phyloP scores from a whole-genome alignment of 331 rosid species.

The Saraca asoca region DNA sequence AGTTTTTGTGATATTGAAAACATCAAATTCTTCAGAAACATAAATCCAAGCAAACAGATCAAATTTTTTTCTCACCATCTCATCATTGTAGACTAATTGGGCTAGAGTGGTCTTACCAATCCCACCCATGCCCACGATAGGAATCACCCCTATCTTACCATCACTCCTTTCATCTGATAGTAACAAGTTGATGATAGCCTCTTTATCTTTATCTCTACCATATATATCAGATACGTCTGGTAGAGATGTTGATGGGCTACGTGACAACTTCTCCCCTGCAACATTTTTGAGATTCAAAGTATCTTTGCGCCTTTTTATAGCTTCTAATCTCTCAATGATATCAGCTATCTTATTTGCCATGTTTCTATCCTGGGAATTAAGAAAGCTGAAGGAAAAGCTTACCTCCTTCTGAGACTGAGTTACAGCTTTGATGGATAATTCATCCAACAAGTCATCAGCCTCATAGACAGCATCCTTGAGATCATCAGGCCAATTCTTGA shows the following conservation, averaged over 20 bases:
- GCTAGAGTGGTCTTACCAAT: conserved; percentile 26
- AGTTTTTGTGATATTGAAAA: background rate
- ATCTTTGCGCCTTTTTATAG: too few species aligned
- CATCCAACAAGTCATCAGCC: conserved; percentile 1
- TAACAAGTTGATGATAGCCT: background rate
- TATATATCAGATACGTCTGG: background rate
- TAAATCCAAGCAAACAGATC: background rate
- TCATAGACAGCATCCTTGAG: background rate
- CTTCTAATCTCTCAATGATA: background rate
- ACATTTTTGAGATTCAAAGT: background rate
- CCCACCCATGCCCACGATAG: conserved; percentile 19
- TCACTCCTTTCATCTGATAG: background rate
- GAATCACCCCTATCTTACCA: background rate
- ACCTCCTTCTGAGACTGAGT: background rate
- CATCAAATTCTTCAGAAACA: conserved; percentile 16
- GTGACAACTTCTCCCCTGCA: background rate
- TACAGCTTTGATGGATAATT: background rate
- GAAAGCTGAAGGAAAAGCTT: background rate
- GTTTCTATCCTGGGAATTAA: background rate
- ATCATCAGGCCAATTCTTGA: too few species aligned
- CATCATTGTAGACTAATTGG: background rate
- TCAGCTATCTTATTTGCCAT: too few species aligned
- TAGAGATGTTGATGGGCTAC: background rate
- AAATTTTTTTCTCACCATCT: background rate
- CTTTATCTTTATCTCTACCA: conserved; percentile 16